Conservation (phyloP, 768 basidiomycete species). For the Psilocybe subaeruginosa region DNA sequence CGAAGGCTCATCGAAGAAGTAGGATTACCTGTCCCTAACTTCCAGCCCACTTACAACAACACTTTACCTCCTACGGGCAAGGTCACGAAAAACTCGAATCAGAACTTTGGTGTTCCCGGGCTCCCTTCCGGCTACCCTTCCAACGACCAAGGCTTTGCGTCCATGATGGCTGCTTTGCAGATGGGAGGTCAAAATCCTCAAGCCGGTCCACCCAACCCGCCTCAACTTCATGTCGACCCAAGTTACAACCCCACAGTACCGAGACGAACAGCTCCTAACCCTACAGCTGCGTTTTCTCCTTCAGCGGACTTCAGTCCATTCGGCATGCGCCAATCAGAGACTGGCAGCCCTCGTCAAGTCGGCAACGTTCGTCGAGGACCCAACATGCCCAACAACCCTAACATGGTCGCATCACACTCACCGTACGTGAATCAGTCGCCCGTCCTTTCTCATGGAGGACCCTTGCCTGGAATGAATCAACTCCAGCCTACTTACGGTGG, state of each 20-base stretch:
- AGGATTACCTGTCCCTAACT: slow-evolving; percentile 86
- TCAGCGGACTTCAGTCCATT: slow-evolving; percentile 55
- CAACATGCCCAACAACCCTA: slow-evolving; percentile 50
- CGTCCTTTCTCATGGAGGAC: slow-evolving; percentile 55
- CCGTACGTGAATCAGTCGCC: slow-evolving; percentile 66
- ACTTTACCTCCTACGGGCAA: slow-evolving; percentile 65
- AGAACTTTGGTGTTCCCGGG: slow-evolving; percentile 71
- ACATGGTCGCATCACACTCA: slow-evolving; percentile 46
- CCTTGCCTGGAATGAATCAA: slow-evolving; percentile 67
- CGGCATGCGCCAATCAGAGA: slow-evolving; percentile 47
- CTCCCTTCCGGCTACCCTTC: slow-evolving; percentile 80
- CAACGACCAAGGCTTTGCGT: slow-evolving; percentile 84
- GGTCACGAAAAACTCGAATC: slow-evolving; percentile 50
- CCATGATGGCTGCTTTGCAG: slow-evolving; percentile 92
- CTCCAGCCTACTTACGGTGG: slow-evolving; percentile 66
- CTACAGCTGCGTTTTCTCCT: slow-evolving; percentile 39
- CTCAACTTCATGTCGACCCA: slow-evolving; percentile 74
- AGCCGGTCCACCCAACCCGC: slow-evolving; percentile 57
- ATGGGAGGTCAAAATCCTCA: slow-evolving; percentile 90
- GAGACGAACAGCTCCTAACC: slow-evolving; percentile 38
- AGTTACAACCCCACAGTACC: slow-evolving; percentile 47
- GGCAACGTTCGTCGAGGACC: slow-evolving; percentile 49
- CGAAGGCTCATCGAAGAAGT: slow-evolving; percentile 94
- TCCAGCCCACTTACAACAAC: slow-evolving; percentile 78
- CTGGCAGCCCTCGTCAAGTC: slow-evolving; percentile 47